Evolutionary conservation across 441 rosid genomes (phyloP), one percentile per base, ranked within the genome.

Genomic region (Omphalea diandra): DNA sequence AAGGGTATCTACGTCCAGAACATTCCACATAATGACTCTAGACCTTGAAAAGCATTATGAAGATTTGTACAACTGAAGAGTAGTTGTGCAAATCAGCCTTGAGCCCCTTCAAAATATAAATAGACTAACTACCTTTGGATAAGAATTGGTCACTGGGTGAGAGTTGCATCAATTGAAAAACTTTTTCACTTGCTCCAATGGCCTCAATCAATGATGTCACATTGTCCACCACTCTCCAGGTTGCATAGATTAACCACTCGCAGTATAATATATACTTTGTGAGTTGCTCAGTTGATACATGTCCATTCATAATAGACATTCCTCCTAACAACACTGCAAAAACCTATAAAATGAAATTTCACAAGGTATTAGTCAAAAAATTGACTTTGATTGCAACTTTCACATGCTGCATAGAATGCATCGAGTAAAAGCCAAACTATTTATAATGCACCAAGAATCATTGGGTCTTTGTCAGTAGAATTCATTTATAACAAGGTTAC

Each of bases 141-240:
- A 72, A 69, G 76, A 92, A 90, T 67, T 90, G 99, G 60, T 80
- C 82, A 80, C 94, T 92, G 43, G 89, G 91, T 77, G 80, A 72
- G 74, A 94, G 94, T 84, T 94, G 93, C 93, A 94, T 94, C 83
- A 94, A 81, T 59, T 92, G 94, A 82, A 92, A 92, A 69, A 94
- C 99, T 77, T 87, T 90, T 83, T 91, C 99, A 68, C 97, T 90
- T 29, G 97, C 99, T 70, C 99, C 98, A 77, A 89, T 85, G 67
- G 97, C 91, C 78, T 94, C 97, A 94, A 94, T 84, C 82, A 94
- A 70, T 55, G 88, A 83, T 55, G 94, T 90, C 77, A 90, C 63
- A 77, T 86, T 94, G 83, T 94, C 99, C 67, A 96, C 97, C 68
- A 89, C 87, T 94, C 94, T 90, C 97, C 97, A 94, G 44, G 97